Evolutionary conservation across 805 yeast genomes (phyloP).

Genomic region (Priceomyces haplophilus): DNA sequence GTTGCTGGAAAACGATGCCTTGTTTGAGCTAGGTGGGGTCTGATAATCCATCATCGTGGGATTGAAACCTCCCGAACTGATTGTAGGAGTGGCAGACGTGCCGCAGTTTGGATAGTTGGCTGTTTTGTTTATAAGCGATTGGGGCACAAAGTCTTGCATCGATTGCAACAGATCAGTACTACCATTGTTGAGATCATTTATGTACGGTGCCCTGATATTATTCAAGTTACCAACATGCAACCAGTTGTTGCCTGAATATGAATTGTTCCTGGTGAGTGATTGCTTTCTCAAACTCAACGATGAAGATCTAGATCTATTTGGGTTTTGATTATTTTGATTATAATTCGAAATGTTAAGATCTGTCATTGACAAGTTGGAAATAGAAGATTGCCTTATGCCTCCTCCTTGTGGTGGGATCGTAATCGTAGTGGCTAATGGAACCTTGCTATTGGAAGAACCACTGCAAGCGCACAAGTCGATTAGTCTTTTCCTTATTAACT

Average conservation of each 20-base stretch:
- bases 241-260: slow-evolving; percentile 36
- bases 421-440: slow-evolving; percentile 28
- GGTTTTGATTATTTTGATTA: slow-evolving; percentile 17
- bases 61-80: slow-evolving; percentile 22
- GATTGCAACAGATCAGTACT: slow-evolving; percentile 44
- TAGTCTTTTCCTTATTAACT: slow-evolving; percentile 39
- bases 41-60: slow-evolving; percentile 41
- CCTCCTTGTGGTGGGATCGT: slow-evolving; percentile 12
- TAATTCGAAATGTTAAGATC: slow-evolving; percentile 36
- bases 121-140: slow-evolving; percentile 32
- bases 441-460: slow-evolving; percentile 9
- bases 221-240: slow-evolving; percentile 43
- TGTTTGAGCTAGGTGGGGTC: slow-evolving; percentile 37
- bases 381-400: slow-evolving; percentile 33
- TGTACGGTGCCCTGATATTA: slow-evolving; percentile 25
- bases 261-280: slow-evolving; percentile 42
- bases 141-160: slow-evolving; percentile 44
- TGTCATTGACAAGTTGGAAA: slow-evolving; percentile 38
- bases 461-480: slow-evolving; percentile 36
- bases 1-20: slow-evolving; percentile 25
- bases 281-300: slow-evolving; percentile 40
- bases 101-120: slow-evolving; percentile 14
- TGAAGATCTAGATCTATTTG: slow-evolving; percentile 33
- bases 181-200: slow-evolving; percentile 20
- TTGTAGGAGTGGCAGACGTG: slow-evolving; percentile 6